Percentiles rank a stretch among this genome's conserved stretches.
phyloP scores from a whole-genome alignment of 495 filamentous ascomycete genomes.

The Coniosporium apollinis region DNA sequence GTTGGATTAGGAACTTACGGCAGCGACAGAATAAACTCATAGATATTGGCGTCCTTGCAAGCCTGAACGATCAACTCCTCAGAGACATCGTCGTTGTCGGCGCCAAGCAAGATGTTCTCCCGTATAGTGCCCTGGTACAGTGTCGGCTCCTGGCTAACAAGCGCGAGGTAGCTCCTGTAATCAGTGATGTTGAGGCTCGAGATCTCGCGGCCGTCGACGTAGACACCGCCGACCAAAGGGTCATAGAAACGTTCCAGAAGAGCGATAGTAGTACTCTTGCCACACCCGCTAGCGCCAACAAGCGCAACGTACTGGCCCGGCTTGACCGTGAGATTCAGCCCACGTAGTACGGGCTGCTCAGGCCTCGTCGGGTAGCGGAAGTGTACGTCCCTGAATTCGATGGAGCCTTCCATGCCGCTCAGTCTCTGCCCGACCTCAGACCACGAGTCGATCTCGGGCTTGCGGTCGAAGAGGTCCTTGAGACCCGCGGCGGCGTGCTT shows the following conservation, averaged over 20 bases:
- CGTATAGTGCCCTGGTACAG: conserved; percentile 72
- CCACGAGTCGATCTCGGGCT: conserved; percentile 71
- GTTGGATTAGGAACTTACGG: conserved; percentile 7
- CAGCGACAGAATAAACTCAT: conserved; percentile 73
- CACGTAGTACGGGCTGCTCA: conserved; percentile 37
- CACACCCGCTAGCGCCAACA: conserved; percentile 43
- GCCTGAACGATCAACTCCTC: conserved; percentile 57
- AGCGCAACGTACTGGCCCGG: conserved; percentile 43
- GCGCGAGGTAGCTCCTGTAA: conserved; percentile 57
- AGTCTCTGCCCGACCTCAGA: conserved; percentile 49
- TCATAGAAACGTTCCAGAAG: conserved; percentile 51
- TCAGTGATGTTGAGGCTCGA: conserved; percentile 56
- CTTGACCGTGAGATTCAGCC: conserved; percentile 33
- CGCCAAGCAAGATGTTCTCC: conserved; percentile 67
- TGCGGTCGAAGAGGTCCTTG: conserved; percentile 61
- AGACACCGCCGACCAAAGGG: conserved; percentile 52
- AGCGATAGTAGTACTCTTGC: conserved; percentile 44
- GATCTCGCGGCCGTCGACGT: conserved; percentile 60
- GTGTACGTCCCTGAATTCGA: conserved; percentile 26
- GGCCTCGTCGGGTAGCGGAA: conserved; percentile 52
- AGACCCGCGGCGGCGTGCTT: conserved; percentile 62
- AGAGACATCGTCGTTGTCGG: conserved; percentile 40
- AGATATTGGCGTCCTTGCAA: conserved; percentile 80
- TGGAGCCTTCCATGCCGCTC: conserved; percentile 39
- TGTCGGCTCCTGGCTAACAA: conserved; percentile 78